These are phyloP conservation scores for Amauroascus verrucosus DNA, from an alignment of 2,329 filamentous ascomycete genomes.

Conservation along the genomic window DNA sequence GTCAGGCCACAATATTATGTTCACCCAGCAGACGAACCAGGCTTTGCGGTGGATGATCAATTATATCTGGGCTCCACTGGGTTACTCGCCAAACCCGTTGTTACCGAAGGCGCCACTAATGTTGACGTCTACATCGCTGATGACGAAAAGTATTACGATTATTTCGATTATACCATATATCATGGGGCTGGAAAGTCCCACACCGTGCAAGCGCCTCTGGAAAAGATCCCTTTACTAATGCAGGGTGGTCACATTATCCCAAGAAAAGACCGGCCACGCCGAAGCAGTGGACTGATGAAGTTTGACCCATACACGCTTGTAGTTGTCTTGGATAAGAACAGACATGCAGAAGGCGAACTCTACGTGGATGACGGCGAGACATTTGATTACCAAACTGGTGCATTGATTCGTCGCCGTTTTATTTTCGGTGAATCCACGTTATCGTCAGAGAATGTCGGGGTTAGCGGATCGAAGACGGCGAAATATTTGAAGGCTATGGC, in stretches of 20 bases:
- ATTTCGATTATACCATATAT: constrained; percentile 75
- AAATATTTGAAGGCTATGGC: constrained; percentile 71
- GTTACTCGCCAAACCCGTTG: constrained; percentile 83
- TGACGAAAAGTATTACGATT: constrained; percentile 84
- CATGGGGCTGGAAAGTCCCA: constrained; percentile 60
- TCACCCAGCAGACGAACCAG: constrained; percentile 72
- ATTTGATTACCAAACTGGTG: constrained; percentile 75
- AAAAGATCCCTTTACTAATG: constrained; percentile 83
- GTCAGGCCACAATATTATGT: constrained; percentile 88
- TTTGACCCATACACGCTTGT: constrained; percentile 93
- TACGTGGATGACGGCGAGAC: constrained; percentile 92
- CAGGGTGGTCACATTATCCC: constrained; percentile 86
- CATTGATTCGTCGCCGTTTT: constrained; percentile 80
- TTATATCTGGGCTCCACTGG: constrained; percentile 83
- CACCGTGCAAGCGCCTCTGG: constrained; percentile 64
- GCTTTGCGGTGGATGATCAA: constrained; percentile 87
- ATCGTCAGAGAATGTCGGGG: constrained; percentile 57
- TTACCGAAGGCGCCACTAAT: constrained; percentile 60
- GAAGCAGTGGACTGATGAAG: constrained; percentile 79
- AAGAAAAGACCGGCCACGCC: constrained; percentile 75
- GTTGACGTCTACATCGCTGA: constrained; percentile 82
- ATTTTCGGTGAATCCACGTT: constrained; percentile 51
- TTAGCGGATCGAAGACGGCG: constrained; percentile 53
- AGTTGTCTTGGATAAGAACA: constrained; percentile 56
- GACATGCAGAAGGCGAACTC: constrained; percentile 67